These are phyloP conservation scores for Tylopilus rubrobrunneus DNA, from an alignment of 768 basidiomycete genomes.

Conservation along the genomic window DNA sequence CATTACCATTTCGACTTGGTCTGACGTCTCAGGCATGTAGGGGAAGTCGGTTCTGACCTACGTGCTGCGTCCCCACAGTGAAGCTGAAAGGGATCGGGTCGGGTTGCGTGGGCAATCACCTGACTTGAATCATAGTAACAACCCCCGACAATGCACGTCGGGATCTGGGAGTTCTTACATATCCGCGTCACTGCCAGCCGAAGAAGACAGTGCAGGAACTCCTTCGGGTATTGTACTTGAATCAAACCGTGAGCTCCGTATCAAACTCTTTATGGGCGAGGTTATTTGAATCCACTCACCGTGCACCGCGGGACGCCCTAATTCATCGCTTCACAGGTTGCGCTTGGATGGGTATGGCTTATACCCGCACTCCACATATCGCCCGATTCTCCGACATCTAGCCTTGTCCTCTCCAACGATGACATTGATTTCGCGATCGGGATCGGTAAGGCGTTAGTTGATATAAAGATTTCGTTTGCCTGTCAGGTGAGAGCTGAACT, in stretches of 20 bases:
- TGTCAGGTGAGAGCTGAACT: constrained; percentile 29
- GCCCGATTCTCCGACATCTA: constrained; percentile 37
- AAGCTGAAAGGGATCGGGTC: constrained; percentile 38
- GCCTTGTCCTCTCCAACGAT: constrained; percentile 47
- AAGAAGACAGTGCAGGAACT: constrained; percentile 11
- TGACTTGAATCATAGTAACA: background rate
- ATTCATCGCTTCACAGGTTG: constrained; percentile 41
- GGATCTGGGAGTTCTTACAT: constrained; percentile 2
- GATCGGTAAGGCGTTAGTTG: constrained; percentile 60
- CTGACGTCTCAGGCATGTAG: constrained; percentile 16
- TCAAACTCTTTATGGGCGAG: constrained; percentile 72
- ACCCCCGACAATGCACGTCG: background rate
- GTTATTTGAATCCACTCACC: constrained; percentile 31
- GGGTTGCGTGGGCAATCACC: constrained; percentile 27
- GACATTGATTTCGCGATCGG: constrained; percentile 81
- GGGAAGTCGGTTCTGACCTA: constrained; percentile 42
- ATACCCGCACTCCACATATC: constrained; percentile 81
- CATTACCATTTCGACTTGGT: background rate
- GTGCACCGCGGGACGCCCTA: background rate
- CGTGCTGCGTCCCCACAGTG: constrained; percentile 37
- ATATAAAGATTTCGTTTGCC: constrained; percentile 62
- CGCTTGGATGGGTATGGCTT: constrained; percentile 86
- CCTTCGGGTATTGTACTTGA: constrained; percentile 55
- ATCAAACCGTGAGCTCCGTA: constrained; percentile 61
- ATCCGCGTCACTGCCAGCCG: background rate